phyloP scores from a whole-genome alignment of 2,329 filamentous ascomycete species.

The Cercospora sesami region DNA sequence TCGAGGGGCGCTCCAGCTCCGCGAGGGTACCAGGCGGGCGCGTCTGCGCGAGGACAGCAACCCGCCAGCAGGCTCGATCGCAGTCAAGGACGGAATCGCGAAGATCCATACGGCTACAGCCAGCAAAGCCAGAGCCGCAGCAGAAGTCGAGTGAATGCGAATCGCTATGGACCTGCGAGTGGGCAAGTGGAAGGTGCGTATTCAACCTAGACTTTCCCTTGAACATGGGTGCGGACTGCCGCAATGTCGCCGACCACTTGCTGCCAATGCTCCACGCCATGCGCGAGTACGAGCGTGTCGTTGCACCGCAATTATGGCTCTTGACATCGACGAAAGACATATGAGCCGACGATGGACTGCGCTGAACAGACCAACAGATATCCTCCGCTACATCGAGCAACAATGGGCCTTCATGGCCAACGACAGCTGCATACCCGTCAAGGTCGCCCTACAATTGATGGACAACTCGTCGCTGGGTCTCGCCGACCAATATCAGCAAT shows the following conservation, averaged over 20 bases:
- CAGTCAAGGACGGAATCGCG: slow-evolving; percentile 45
- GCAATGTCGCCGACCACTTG: slow-evolving; percentile 11
- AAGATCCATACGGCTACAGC: slow-evolving; percentile 20
- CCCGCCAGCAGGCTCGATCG: slow-evolving; percentile 46
- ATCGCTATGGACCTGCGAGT: slow-evolving; percentile 42
- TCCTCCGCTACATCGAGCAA: slow-evolving; percentile 78
- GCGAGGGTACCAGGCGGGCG: slow-evolving; percentile 41
- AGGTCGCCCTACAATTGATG: slow-evolving; percentile 91
- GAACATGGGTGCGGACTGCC: slow-evolving; percentile 12
- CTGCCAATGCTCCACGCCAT: neutral
- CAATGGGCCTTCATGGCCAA: slow-evolving; percentile 93
- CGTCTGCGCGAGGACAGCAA: slow-evolving; percentile 26
- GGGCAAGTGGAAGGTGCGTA: slow-evolving; percentile 45
- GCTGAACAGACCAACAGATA: slow-evolving; percentile 42
- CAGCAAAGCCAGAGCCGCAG: slow-evolving; percentile 35
- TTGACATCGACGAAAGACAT: neutral
- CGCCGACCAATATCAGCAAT: slow-evolving; percentile 82
- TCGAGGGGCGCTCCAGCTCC: slow-evolving; percentile 37
- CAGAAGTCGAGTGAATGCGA: slow-evolving; percentile 30
- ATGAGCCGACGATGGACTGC: slow-evolving; percentile 9
- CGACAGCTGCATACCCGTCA: slow-evolving; percentile 85
- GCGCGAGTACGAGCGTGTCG: neutral
- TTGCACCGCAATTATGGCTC: slow-evolving; percentile 5
- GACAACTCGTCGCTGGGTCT: slow-evolving; percentile 91
- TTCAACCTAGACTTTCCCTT: neutral